Evolutionary conservation across 2,329 filamentous ascomycete species (phyloP).

Genomic region (Neofusicoccum parvum): DNA sequence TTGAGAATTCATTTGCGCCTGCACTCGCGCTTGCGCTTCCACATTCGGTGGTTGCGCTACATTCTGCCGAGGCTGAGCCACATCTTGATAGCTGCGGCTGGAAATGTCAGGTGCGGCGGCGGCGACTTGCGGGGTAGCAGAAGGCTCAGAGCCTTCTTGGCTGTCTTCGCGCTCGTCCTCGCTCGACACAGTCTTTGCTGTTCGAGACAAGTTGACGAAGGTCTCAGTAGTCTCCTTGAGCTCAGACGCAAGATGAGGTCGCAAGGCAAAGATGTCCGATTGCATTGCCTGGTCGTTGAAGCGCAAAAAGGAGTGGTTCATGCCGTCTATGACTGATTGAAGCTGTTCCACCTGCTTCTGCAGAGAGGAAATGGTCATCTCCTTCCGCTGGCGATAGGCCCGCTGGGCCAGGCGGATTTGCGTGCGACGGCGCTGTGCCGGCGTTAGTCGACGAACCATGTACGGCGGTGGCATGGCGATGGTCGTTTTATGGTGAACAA

Average conservation of each 20-base stretch:
- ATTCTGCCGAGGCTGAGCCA: constrained; percentile 33
- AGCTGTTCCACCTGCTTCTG: constrained; percentile 71
- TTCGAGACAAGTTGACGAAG: constrained; percentile 59
- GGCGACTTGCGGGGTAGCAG: neutral
- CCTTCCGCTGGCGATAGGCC: constrained; percentile 83
- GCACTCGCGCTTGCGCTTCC: neutral
- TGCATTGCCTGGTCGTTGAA: constrained; percentile 51
- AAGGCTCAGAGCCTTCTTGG: constrained; percentile 32
- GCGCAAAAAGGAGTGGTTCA: constrained; percentile 70
- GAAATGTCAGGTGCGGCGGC: constrained; percentile 28
- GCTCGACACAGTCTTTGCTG: constrained; percentile 35
- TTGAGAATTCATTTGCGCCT: neutral
- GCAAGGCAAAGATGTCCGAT: constrained; percentile 59
- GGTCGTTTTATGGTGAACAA: neutral
- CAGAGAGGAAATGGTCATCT: constrained; percentile 74
- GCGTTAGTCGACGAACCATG: constrained; percentile 17
- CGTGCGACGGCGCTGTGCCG: constrained; percentile 70
- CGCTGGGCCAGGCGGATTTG: constrained; percentile 86
- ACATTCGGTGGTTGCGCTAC: neutral
- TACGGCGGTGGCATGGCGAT: constrained; percentile 5
- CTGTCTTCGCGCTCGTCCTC: constrained; percentile 30
- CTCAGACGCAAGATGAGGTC: constrained; percentile 60
- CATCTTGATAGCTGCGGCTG: constrained; percentile 17
- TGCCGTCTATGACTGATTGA: constrained; percentile 69
- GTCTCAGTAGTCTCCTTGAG: constrained; percentile 60